Evolutionary conservation across 495 filamentous ascomycete species (phyloP), one percentile per base, ranked within the genome.

Genomic region (Xylaria acuta): DNA sequence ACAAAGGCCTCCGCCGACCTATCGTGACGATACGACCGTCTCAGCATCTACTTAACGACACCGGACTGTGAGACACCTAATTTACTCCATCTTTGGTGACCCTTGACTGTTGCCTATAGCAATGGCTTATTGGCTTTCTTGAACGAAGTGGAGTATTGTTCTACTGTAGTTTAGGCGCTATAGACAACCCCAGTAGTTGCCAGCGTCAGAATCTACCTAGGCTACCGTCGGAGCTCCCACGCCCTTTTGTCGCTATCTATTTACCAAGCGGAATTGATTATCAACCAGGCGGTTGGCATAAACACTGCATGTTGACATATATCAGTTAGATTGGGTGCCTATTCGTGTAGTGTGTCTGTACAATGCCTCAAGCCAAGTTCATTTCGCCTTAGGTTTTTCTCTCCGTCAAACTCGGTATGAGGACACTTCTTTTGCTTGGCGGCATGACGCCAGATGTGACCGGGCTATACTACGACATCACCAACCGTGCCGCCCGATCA

Each of bases 371-470:
- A 30, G 27, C 14, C 53, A 16, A 56, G 27, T 56, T 32, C 14
- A 56, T 56, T 30, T 18, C 16, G 53, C 27, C 27, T 7, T 25
- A 27, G 9, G 12, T 9, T 11, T 3, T 56, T 32, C 4, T 56
- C 14, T 56, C 53, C 27, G 5, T 9, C 25, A 56, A 30, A 56
- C 20, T 36, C 43, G 7, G 6, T 59, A 58, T 66, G 66, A 47
- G 32, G 64, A 66, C 49, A 49, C 54, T 60, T n/a, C 45, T 68
- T 49, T 34, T 76, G 60, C 60, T 64, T 18, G 60, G 60, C 14
- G 60, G 60, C 22, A 64, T 64, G 73, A 75, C 73, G 34, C 71
- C 73, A n/a, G 73, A 75, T 43, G 73, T 75, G 34, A 75, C 73
- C 34, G 49, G 22, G 11, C 49, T 75, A 18, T 75, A 75, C 60